Conservation (phyloP, 306 rosid genomes). For the Vachellia pachyceras region DNA sequence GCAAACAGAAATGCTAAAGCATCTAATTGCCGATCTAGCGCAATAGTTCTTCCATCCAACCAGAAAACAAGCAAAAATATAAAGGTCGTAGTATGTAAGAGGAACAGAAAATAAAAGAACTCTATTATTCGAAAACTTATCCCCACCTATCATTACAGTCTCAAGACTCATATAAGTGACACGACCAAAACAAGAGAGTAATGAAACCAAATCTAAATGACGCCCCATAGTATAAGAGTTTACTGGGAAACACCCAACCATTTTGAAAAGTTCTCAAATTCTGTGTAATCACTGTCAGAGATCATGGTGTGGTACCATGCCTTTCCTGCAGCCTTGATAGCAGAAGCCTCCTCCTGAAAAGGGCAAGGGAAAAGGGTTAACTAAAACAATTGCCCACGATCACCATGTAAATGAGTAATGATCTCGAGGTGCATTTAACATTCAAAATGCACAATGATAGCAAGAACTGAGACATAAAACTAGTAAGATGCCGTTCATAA, state of each 20-base stretch:
- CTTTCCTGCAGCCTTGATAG: conserved; percentile 62
- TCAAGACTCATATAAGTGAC: conserved; percentile 16
- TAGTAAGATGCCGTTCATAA: not conserved
- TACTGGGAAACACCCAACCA: conserved; percentile 72
- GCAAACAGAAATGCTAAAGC: conserved; percentile 25
- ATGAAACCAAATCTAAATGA: conserved; percentile 29
- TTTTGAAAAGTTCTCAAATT: conserved; percentile 65
- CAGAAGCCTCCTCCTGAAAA: conserved; percentile 62
- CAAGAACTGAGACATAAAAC: not conserved
- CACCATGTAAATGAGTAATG: not conserved
- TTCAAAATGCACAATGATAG: not conserved
- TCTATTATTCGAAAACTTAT: conserved; percentile 10
- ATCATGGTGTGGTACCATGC: conserved; percentile 74
- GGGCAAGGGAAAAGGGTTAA: not conserved
- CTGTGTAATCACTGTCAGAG: conserved; percentile 65
- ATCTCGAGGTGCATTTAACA: too few relatives aligned
- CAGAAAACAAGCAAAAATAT: not conserved
- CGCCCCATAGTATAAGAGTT: conserved; percentile 23
- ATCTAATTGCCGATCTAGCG: conserved; percentile 35
- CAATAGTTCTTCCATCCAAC: not conserved
- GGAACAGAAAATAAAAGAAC: conserved; percentile 4
- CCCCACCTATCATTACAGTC: conserved; percentile 30
- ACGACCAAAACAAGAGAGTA: conserved; percentile 31
- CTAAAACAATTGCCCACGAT: conserved; percentile 9
- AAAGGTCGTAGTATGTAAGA: not conserved